Base-by-base conservation (phyloP, 1,139 yeast species). In the Candida sanyaensis region DNA sequence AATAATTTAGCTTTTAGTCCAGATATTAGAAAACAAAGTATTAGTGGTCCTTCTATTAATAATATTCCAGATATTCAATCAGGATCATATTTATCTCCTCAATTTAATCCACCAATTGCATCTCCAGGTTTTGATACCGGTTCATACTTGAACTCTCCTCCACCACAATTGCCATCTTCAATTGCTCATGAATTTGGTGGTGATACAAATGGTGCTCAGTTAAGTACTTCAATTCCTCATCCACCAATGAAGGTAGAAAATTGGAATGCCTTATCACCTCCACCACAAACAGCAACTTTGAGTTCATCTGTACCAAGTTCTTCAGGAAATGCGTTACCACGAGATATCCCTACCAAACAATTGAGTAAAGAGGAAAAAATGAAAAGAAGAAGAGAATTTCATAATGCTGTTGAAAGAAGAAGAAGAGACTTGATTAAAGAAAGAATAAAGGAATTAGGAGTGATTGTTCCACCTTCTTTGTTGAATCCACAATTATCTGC, bases 331-430 rank as follows among this genome's bases (percentile, higher is more conserved):
- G 28, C 38, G 11, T 43, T 40, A 29, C 37, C 53, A 5, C 42
- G 47, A 6, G 52, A 52, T 13, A 40, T 61, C 48, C 54, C 78
- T 43, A 61, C 69, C 46, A 81, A 74, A 63, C 81, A 70, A 58
- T 58, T 86, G 46, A 74, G 81, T n/a, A 83, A 84, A 59, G 93
- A 86, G 51, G 89, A 84, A 50, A 86, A 84, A 58, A 62, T 85
- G 48, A 78, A 79, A 54, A 76, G 93, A 58, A 76, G 92, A 57
- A 71, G 91, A 53, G 92, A 86, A 59, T 83, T 86, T 56, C 95
- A 87, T 60, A 87, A 87, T 61, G 93, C 91, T 1, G 95, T 87
- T 5, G 95, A 87, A 63, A 73, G 93, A 60, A 76, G 92, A 62
- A 75, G 95, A 63, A 74, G 95, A 55, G 95, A 87, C 60, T 69